Percentiles rank a stretch among this genome's conserved stretches.
phyloP scores from a whole-genome alignment of 2,329 filamentous ascomycete genomes.

The Aspergillus awamori region DNA sequence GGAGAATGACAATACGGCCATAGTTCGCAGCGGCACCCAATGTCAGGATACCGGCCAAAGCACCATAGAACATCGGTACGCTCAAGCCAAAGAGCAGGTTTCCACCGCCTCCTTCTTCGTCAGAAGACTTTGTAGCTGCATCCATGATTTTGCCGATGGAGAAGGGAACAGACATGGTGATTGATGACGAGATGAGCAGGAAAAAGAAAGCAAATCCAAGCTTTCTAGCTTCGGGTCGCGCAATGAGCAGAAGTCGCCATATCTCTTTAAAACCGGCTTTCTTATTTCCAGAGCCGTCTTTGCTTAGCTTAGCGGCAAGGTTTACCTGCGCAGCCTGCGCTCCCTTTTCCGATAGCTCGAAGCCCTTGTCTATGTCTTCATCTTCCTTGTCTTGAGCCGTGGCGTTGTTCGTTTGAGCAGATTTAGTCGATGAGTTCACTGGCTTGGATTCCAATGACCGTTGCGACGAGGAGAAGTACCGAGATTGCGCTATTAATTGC shows the following conservation, averaged over 20 bases:
- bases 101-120: conserved; percentile 55
- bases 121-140: conserved; percentile 74
- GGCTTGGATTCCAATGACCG: conserved; percentile 32
- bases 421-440: conserved; percentile 19
- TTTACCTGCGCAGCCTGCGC: conserved; percentile 87
- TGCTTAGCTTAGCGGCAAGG: conserved; percentile 81
- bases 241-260: conserved; percentile 85
- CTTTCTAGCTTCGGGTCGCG: conserved; percentile 77
- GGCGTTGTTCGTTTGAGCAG: conserved; percentile 32
- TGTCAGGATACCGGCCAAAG: conserved; percentile 73
- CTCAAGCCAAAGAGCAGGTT: conserved; percentile 78
- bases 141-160: conserved; percentile 96
- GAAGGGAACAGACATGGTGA: conserved; percentile 96
- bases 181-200: conserved; percentile 82
- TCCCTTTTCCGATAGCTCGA: conserved; percentile 78
- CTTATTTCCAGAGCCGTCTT: conserved; percentile 65
- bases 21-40: conserved; percentile 90
- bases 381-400: conserved; percentile 46
- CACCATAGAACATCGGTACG: conserved; percentile 84
- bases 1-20: conserved; percentile 85
- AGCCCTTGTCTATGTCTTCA: conserved; percentile 62
- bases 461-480: conserved; percentile 32
- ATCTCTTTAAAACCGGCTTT: conserved; percentile 73
- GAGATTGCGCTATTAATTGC: conserved; percentile 11
- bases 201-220: conserved; percentile 80